Evolutionary conservation across 2,329 filamentous ascomycete genomes (phyloP).

Genomic region (Onygena corvina): DNA sequence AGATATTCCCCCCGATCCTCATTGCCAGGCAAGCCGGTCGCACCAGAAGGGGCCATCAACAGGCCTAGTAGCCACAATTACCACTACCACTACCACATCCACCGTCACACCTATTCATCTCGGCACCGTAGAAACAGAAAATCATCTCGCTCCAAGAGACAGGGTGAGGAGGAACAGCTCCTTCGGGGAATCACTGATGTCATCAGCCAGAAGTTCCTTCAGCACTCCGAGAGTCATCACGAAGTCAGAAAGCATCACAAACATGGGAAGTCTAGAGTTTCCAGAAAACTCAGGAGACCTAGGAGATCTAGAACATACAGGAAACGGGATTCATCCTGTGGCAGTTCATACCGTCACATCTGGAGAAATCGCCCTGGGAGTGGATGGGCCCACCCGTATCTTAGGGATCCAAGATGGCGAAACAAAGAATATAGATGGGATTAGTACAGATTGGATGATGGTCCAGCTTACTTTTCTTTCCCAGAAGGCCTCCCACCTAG

Average conservation of each 20-base stretch:
- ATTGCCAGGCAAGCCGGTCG: background rate
- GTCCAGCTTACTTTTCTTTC: background rate
- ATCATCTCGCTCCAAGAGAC: background rate
- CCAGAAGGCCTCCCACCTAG: background rate
- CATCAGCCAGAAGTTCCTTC: too few relatives aligned
- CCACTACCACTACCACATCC: slow-evolving; percentile 24
- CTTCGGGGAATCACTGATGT: background rate
- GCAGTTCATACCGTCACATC: background rate
- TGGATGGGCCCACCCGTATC: background rate
- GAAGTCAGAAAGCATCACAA: slow-evolving; percentile 2
- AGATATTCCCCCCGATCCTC: background rate
- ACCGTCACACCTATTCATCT: slow-evolving; percentile 5
- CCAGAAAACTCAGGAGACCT: too few relatives aligned
- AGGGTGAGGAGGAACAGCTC: background rate
- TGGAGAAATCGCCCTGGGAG: background rate
- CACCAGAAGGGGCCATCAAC: background rate
- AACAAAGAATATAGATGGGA: background rate
- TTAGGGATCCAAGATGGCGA: background rate
- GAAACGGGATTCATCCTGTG: background rate
- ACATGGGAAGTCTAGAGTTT: too few relatives aligned
- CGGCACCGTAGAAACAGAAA: background rate
- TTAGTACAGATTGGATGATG: too few relatives aligned
- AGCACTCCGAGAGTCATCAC: too few relatives aligned
- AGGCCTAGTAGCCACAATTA: slow-evolving; percentile 23
- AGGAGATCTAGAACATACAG: background rate